Conservation (phyloP, 1,284 basidiomycete species). For the Puccinia hordei region DNA sequence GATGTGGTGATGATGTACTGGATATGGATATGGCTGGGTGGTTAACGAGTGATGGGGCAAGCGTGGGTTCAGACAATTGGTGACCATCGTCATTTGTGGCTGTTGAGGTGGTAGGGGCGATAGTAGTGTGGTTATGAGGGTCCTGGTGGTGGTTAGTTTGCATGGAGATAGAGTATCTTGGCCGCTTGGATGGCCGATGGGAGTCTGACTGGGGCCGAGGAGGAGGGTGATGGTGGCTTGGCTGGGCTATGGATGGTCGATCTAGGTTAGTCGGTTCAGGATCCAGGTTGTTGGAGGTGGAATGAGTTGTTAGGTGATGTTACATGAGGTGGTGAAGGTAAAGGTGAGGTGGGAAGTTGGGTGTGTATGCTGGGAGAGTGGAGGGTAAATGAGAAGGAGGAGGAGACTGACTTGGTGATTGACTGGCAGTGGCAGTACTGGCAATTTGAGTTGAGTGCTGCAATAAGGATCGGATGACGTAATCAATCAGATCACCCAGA, state of each 20-base stretch:
- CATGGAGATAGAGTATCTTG: neutral
- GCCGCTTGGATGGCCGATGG: slow-evolving; percentile 4
- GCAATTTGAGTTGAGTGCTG: neutral
- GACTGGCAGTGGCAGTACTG: too few relatives aligned
- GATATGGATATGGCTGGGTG: too few relatives aligned
- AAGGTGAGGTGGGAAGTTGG: too few relatives aligned
- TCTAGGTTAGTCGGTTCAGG: neutral
- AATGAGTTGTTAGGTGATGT: neutral
- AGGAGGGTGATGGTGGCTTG: neutral
- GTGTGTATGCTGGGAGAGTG: too few relatives aligned
- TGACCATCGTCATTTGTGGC: neutral
- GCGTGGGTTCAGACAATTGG: neutral
- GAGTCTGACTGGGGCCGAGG: neutral
- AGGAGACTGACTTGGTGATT: too few relatives aligned
- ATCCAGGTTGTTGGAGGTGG: neutral
- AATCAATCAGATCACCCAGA: slow-evolving; percentile 15
- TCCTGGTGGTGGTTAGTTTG: neutral
- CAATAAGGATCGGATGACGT: neutral
- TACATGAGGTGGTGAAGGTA: neutral
- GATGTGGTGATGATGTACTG: too few relatives aligned
- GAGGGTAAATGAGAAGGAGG: too few relatives aligned
- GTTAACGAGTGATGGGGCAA: neutral
- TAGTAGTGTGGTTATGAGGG: neutral
- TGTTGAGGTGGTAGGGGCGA: neutral
- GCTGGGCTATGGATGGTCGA: neutral